These are phyloP conservation scores for Nitzschia inconspicua DNA, from an alignment of 108 stramenopile genomes.

Conservation along the genomic window DNA sequence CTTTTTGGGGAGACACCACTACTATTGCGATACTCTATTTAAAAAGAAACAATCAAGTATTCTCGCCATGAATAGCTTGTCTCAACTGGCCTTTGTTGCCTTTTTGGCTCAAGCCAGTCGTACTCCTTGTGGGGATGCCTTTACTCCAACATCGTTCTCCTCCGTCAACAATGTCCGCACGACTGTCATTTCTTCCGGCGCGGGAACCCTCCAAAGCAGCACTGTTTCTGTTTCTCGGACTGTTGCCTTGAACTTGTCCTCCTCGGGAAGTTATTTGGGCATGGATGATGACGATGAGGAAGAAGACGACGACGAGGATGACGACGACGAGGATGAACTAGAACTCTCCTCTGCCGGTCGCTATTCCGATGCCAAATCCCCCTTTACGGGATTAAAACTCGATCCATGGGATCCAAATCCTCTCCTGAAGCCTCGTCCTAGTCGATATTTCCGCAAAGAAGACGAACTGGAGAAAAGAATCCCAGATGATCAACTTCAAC, in stretches of 20 bases:
- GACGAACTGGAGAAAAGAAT: constrained; percentile 8
- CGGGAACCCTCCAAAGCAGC: neutral
- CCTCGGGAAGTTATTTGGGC: constrained; percentile 28
- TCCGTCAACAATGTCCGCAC: neutral
- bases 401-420: constrained; percentile 79
- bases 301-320: constrained; percentile 48
- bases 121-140: constrained; percentile 24
- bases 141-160: constrained; percentile 19
- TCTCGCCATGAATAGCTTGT: constrained; percentile 9
- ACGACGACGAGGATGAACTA: constrained; percentile 39
- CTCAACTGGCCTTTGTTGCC: constrained; percentile 16
- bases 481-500: constrained; percentile 46
- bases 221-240: neutral
- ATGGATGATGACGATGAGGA: constrained; percentile 45
- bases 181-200: neutral
- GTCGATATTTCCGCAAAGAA: constrained; percentile 49
- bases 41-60: too few relatives aligned
- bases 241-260: neutral
- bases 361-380: constrained; percentile 34
- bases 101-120: constrained; percentile 22
- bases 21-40: too few relatives aligned
- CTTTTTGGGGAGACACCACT: too few relatives aligned
- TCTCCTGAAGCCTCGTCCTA: constrained; percentile 79
- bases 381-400: constrained; percentile 53
- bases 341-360: constrained; percentile 3